Evolutionary conservation across 140 eudicot genomes (phyloP), one percentile per base, ranked within the genome.

Genomic region (Anethum foeniculum): DNA sequence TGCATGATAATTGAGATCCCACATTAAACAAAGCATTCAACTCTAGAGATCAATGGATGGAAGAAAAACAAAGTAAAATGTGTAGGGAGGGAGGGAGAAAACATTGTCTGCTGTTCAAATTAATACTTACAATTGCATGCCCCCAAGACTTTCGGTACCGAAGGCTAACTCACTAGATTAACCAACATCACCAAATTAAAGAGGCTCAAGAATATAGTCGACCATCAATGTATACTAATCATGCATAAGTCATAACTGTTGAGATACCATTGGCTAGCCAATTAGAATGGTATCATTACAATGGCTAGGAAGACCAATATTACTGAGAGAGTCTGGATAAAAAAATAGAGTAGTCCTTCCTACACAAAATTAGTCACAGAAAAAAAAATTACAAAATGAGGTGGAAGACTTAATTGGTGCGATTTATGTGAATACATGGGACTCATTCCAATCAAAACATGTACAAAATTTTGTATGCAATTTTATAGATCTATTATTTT

Each of bases 111-210:
- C 79, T 73, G 82, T 83, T 80, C 75, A 46, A 46, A 47, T 78
- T 84, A 80, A 84, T 81, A 18, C 65, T 39, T 67, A 23, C 80
- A 77, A 60, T 80, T 23, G 27, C 73, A 2, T 2, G 41, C 4
- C 43, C 88, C 85, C 82, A 76, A 82, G 69, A 83, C 44, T 71
- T 89, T 58, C 65, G 83, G 88, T 85, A 51, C 60, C 89, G 85
- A 87, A 80, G 85, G 75, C 52, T 65, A 58, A n/a, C 62, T 52
- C 72, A 78, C 23, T 25, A 76, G 77, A 76, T 82, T 41, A 82
- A 79, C 71, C 30, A 62, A 69, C 80, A 30, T 67, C 78, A 30
- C 3, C 15, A 44, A 48, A 18, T 32, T 44, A 76, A 81, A 4
- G 16, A 28, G 73, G 46, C 46, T 41, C 46, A 41, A 41, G 46